Percentiles rank a stretch among this genome's conserved stretches.
phyloP scores from a whole-genome alignment of 164 flowering plant species.

The Vitis rotundifolia region DNA sequence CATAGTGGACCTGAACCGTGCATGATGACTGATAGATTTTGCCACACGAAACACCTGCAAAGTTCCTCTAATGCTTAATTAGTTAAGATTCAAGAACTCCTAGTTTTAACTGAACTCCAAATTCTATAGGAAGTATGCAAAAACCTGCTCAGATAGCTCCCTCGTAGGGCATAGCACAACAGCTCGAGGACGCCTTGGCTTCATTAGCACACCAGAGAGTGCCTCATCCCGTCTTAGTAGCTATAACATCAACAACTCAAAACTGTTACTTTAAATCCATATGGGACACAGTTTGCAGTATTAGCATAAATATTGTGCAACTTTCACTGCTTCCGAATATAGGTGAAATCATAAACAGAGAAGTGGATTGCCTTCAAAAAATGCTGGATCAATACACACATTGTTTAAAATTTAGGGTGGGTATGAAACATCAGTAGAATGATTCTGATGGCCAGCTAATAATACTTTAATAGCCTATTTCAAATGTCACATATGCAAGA shows the following conservation, averaged over 20 bases:
- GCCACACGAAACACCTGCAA: conserved; percentile 89
- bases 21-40: conserved; percentile 93
- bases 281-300: background rate
- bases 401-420: background rate
- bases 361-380: background rate
- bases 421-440: background rate
- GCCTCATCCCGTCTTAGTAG: conserved; percentile 79
- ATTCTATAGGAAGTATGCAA: conserved; percentile 2
- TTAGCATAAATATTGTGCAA: background rate
- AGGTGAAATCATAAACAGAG: background rate
- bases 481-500: too few relatives aligned
- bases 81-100: background rate
- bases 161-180: conserved; percentile 94
- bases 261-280: background rate
- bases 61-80: conserved; percentile 1
- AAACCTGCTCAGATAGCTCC: conserved; percentile 94
- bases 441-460: too few relatives aligned
- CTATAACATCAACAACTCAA: conserved; percentile 35
- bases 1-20: conserved; percentile 87
- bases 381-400: background rate
- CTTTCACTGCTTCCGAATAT: background rate
- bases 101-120: background rate
- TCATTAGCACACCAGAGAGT: conserved; percentile 64
- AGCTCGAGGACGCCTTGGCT: conserved; percentile 95
- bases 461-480: too few relatives aligned